Base-by-base conservation (phyloP, 2,329 filamentous ascomycete species). In the Colletotrichum viniferum region DNA sequence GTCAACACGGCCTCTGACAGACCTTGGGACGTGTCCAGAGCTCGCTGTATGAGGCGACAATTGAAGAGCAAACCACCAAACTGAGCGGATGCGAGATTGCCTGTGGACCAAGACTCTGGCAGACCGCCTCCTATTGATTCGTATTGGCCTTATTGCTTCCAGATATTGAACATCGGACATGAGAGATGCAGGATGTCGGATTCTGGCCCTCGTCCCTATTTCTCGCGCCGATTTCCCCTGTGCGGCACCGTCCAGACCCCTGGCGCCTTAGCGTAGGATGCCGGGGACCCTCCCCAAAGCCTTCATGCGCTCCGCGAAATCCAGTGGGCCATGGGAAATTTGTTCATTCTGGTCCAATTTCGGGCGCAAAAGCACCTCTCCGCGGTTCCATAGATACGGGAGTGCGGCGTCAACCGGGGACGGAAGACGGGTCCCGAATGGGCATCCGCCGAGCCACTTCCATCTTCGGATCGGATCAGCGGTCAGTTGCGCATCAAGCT, bases 241-340 rank as follows among this genome's bases (percentile, higher is more conserved):
- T 30, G 32, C 16, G 21, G 48, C 26, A 63, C 70, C 63, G 62
- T 73, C 63, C 10, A n/a, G 26, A 60, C 69, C 73, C 73, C 36
- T 72, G 69, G 34, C 30, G 43, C 38, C 24, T 63, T 74, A 74
- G 74, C 65, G 65, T 30, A 34, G 65, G n/a, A 43, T 60, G 60
- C 48, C 52, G 65, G 60, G 74, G 60, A n/a, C 61, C 74, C 74
- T 70, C 71, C 21, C 71, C 66, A 56, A 70, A 62, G 16, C 34
- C 71, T 70, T 74, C n/a, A 76, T 76, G 74, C 74, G 74, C 74
- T 76, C 74, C 74, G 74, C 74, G 74, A 74, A 70, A 76, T 76
- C 74, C 71, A 71, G 74, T 76, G 74, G 74, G 71, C 74, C 74
- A 28, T 65, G 71, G 60, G 71, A 76, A 74, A 74, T 76, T 76